Evolutionary conservation across 495 filamentous ascomycete species (phyloP).

Genomic region (Neurospora sp.): DNA sequence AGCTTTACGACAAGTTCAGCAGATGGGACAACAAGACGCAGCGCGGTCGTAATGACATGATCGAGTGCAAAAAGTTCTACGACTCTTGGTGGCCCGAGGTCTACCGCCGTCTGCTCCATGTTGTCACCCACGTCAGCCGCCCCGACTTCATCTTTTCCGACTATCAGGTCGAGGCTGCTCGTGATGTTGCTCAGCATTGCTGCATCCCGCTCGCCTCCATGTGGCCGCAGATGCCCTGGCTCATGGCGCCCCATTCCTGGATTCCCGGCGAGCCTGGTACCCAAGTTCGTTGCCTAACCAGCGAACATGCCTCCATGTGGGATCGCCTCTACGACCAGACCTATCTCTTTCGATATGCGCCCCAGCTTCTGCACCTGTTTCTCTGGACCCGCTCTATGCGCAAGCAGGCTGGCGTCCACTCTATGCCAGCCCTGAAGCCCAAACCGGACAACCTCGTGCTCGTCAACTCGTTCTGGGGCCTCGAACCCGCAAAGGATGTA

Average conservation of each 20-base stretch:
- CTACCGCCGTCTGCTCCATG: constrained; percentile 20
- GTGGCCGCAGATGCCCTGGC: constrained; percentile 29
- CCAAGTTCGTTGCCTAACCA: constrained; percentile 25
- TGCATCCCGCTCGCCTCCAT: constrained; percentile 25
- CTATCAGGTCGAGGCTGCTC: constrained; percentile 28
- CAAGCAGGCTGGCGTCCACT: constrained; percentile 15
- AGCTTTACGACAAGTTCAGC: constrained; percentile 23
- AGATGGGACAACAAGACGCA: constrained; percentile 19
- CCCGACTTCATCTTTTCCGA: constrained; percentile 30
- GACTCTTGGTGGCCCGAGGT: constrained; percentile 31
- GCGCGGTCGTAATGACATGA: constrained; percentile 13
- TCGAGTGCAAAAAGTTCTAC: constrained; percentile 24
- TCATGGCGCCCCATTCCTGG: constrained; percentile 24
- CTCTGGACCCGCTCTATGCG: constrained; percentile 25
- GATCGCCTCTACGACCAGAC: constrained; percentile 22
- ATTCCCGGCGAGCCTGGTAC: constrained; percentile 31
- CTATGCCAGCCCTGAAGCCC: constrained; percentile 8
- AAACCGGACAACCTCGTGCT: constrained; percentile 33
- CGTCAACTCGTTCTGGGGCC: constrained; percentile 32
- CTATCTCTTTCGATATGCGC: constrained; percentile 11
- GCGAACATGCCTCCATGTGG: constrained; percentile 26
- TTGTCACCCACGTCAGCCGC: constrained; percentile 6
- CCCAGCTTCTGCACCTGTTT: constrained; percentile 16
- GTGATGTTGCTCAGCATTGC: constrained; percentile 24
- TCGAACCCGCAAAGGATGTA: constrained; percentile 30